Base-by-base conservation (phyloP, 352 stramenopile genomes). In the Phytophthora crassamura region DNA sequence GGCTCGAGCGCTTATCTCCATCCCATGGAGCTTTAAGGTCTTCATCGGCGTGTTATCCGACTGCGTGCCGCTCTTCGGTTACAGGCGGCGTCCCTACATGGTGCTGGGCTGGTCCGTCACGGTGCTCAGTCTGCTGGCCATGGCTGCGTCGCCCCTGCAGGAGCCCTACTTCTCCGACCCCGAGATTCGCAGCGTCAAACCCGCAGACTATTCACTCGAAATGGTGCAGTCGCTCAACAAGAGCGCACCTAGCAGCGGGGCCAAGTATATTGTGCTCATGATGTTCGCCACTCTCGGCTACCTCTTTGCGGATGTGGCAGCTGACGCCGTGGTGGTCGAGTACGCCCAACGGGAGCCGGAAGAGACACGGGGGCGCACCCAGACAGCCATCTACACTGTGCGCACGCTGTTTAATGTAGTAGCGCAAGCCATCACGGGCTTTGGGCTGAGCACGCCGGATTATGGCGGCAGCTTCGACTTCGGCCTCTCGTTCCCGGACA, bases 1-100 rank as follows among this genome's bases (percentile, higher is more conserved):
- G 7, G 79, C 79, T 5, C 61, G 65, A 9, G 72, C 67, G 32
- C 59, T 88, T 1, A 58, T 86, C 20, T 70, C 58, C 5, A 79
- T 88, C 49, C 75, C 77, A 1, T 88, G 80, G 80, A 86, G 66
- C 15, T 71, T 77, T 39, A 88, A 86, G 49, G 74, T 82, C n/a
- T 84, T 88, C 43, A 74, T 86, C 45, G 78, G 77, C 12, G 69
- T 88, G 4, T 9, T 80, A 8, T 84, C 75, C 0, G 80, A 88
- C 53, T 86, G 77, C 46, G 43, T 83, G 12, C 77, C 80, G 25
- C 63, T 86, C 39, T 78, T 71, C 20, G 80, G 80, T 18, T 84
- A 80, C 58, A 52, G 80, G 36, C 72, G 80, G 2, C 70, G 79
- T 15, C 74, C 80, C 11, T 88, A 84, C 54, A 86, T 88, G 72